Evolutionary conservation across 176 grass and related monocot genomes (phyloP), one percentile per base, ranked within the genome.

Genomic region (Rhynchospora tenuis): DNA sequence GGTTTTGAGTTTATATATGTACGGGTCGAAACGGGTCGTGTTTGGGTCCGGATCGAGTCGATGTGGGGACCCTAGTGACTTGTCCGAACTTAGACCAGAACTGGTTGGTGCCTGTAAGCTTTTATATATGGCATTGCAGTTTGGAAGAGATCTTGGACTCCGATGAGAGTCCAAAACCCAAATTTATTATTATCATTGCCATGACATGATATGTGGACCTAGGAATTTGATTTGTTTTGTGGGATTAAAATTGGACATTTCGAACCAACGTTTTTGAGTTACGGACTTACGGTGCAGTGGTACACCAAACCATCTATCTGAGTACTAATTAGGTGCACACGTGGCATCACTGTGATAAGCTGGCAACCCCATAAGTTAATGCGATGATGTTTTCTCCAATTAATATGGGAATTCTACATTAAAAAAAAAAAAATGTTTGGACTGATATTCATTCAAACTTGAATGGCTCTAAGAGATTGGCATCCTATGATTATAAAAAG

Each of bases 1-100:
- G 78, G n/a, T 44, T 38, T 81, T 81, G 57, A 29, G 55, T 13
- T 73, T 51, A 51, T 73, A 51, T 81, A 63, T 63, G 11, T 43
- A 14, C 26, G 38, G 77, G n/a, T 50, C n/a, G 70, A 50, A 16
- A 44, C 65, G 33, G 16, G 65, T 69, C 33, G 31, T 31, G 19
- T 69, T 58, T 16, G 5, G 33, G 33, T 4, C 31, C 33, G 33
- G 33, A 38, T 38, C 0, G 33, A 38, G 33, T 38, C 33, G 33
- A 38, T 4, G 33, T 38, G 0, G 33, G 33, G 0, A 2, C 33
- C 33, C 33, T 3, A 38, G 33, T 38, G 33, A 38, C 33, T 38
- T 38, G 33, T 38, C 33, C 33, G 33, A 38, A 38, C 33, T 38
- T 38, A 38, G 33, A 38, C 33, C 33, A 38, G 33, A 38, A 38